Evolutionary conservation across 2,329 filamentous ascomycete species (phyloP).

Genomic region (Fusarium penzigii): DNA sequence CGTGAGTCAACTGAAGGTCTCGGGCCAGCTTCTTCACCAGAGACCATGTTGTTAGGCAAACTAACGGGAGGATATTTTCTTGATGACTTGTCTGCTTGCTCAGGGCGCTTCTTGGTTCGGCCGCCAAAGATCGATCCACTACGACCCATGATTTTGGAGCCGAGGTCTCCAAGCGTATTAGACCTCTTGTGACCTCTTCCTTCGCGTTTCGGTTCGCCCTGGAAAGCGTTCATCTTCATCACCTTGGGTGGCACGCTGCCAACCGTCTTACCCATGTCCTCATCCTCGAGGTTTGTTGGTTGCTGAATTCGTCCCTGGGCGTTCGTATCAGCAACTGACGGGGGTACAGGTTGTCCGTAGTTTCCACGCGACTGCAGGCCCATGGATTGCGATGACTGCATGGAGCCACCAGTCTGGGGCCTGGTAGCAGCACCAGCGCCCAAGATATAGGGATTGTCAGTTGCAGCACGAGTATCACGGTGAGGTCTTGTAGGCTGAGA

Average conservation of each 20-base stretch:
- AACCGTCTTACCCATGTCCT: constrained; percentile 64
- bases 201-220: constrained; percentile 51
- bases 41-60: constrained; percentile 74
- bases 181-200: constrained; percentile 66
- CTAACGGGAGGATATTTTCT: constrained; percentile 86
- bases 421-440: constrained; percentile 49
- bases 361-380: constrained; percentile 62
- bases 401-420: constrained; percentile 80
- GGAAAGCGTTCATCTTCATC: constrained; percentile 58
- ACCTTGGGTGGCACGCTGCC: constrained; percentile 61
- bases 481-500: constrained; percentile 26
- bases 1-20: constrained; percentile 71
- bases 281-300: constrained; percentile 60
- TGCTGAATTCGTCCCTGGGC: constrained; percentile 89
- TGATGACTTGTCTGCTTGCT: constrained; percentile 59
- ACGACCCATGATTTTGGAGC: constrained; percentile 82
- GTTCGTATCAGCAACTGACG: constrained; percentile 84
- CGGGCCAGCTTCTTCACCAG: constrained; percentile 50
- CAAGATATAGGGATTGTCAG: constrained; percentile 47
- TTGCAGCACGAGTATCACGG: constrained; percentile 39
- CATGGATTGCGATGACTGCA: constrained; percentile 69
- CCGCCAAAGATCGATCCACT: constrained; percentile 80
- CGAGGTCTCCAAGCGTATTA: constrained; percentile 76
- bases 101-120: constrained; percentile 52
- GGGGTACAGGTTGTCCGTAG: constrained; percentile 86